Evolutionary conservation across 305 asterid species (phyloP), one percentile per base, ranked within the genome.

Genomic region (Rubia balearica): DNA sequence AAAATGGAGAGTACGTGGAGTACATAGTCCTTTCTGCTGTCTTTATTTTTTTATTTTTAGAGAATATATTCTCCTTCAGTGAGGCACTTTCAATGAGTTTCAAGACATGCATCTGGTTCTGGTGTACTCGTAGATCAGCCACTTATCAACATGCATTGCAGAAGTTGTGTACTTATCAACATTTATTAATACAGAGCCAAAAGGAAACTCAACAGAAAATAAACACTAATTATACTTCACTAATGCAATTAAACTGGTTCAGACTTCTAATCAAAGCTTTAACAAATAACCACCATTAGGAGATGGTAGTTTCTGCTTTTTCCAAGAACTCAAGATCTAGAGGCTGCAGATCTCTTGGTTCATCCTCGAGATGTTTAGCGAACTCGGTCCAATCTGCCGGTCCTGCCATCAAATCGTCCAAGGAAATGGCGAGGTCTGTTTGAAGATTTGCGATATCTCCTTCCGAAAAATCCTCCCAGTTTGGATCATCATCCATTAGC

Each of bases 361-460:
- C 41, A 11, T 8, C 9, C 41, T 6, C 19, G 10, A 75, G 40
- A 8, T 68, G 73, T 65, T 62, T 78, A 2, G 56, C 38, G 66
- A 63, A 72, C n/a, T 69, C 76, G 14, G 22, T 73, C 82, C 81
- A 81, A 68, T 82, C 83, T 9, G 65, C 61, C 0, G 82, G 76
- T 56, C 74, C 76, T 63, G 62, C 82, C 21, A 78, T 62, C 83
- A 85, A 72, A 33, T 83, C 85, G 70, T 82, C 85, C 83, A 77
- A 60, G 1, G 79, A 68, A n/a, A 80, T 71, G 36, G 42, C 71
- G 21, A 71, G 30, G 5, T 57, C 41, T 12, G 82, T 33, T 41
- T 75, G 73, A 69, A 59, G 38, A 46, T 43, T 64, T 1, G 22
- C 46, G 22, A 11, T 73, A 38, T 72, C 82, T 22, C 56, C 71